phyloP scores from a whole-genome alignment of 2,329 filamentous ascomycete species.

The Penicillium brevicompactum region DNA sequence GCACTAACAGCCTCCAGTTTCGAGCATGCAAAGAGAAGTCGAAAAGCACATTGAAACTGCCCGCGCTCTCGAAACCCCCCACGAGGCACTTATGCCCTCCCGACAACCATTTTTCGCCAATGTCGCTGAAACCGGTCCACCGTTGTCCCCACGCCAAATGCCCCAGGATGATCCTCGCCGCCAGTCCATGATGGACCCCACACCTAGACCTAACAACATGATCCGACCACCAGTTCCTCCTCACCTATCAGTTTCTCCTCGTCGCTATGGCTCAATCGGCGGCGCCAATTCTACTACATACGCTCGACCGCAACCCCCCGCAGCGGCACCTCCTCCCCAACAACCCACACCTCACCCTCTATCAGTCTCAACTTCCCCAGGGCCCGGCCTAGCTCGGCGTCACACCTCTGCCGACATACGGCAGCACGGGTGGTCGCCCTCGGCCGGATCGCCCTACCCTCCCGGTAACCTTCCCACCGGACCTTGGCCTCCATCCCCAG shows the following conservation, averaged over 20 bases:
- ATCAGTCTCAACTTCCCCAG: constrained; percentile 59
- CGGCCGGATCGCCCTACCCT: constrained; percentile 62
- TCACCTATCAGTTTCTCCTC: constrained; percentile 76
- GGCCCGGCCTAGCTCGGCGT: constrained; percentile 71
- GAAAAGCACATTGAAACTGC: constrained; percentile 62
- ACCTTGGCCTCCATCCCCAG: constrained; percentile 69
- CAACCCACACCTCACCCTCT: constrained; percentile 68
- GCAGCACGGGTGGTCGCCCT: constrained; percentile 73
- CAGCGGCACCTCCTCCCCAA: constrained; percentile 60
- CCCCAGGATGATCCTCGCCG: constrained; percentile 82
- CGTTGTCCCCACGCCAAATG: constrained; percentile 84
- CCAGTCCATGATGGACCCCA: constrained; percentile 65
- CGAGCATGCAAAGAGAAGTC: constrained; percentile 65
- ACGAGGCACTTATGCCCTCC: constrained; percentile 66
- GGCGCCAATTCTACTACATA: constrained; percentile 70
- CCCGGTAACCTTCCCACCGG: constrained; percentile 66
- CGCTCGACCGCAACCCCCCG: constrained; percentile 67
- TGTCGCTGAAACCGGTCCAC: constrained; percentile 67
- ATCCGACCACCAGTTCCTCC: constrained; percentile 79
- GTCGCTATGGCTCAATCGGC: constrained; percentile 86
- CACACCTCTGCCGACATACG: constrained; percentile 97
- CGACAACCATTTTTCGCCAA: constrained; percentile 68
- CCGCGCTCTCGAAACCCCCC: constrained; percentile 59
- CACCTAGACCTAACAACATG: constrained; percentile 61
- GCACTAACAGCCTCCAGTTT: constrained; percentile 42